Percentiles rank a stretch among this genome's conserved stretches.
Conservation (phyloP, 2,329 filamentous ascomycete species). For the Aspergillus sojae region DNA sequence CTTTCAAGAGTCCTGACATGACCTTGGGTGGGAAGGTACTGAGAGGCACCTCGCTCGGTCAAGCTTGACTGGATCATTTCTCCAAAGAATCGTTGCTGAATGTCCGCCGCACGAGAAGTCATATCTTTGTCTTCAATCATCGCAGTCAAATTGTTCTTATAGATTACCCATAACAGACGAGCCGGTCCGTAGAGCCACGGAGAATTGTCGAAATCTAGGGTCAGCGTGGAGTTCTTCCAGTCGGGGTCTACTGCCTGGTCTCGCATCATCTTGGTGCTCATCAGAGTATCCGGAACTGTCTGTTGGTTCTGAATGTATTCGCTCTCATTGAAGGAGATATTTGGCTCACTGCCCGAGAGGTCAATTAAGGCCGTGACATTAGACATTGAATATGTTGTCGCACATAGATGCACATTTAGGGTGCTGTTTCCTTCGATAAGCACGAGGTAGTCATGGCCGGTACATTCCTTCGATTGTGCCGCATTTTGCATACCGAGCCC, state of each 20-base stretch:
- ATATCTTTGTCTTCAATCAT: neutral
- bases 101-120: neutral
- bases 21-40: neutral
- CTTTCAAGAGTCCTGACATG: neutral
- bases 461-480: neutral
- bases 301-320: neutral
- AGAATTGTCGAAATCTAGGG: neutral
- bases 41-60: neutral
- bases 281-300: neutral
- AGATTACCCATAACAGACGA: neutral
- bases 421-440: neutral
- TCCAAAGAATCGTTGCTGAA: constrained; percentile 5
- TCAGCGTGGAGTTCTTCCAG: neutral
- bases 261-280: neutral
- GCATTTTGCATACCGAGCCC: neutral
- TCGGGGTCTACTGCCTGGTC: neutral
- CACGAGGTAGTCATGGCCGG: neutral
- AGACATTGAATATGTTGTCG: constrained; percentile 1
- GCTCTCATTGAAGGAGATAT: constrained; percentile 1
- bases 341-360: constrained; percentile 1
- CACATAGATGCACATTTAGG: neutral
- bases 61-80: neutral
- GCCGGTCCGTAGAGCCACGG: neutral
- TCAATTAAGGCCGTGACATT: constrained; percentile 2
- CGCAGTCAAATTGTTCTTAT: neutral